Evolutionary conservation across 2,329 filamentous ascomycete species (phyloP), one percentile per base, ranked within the genome.

Genomic region (Fusarium sp.): DNA sequence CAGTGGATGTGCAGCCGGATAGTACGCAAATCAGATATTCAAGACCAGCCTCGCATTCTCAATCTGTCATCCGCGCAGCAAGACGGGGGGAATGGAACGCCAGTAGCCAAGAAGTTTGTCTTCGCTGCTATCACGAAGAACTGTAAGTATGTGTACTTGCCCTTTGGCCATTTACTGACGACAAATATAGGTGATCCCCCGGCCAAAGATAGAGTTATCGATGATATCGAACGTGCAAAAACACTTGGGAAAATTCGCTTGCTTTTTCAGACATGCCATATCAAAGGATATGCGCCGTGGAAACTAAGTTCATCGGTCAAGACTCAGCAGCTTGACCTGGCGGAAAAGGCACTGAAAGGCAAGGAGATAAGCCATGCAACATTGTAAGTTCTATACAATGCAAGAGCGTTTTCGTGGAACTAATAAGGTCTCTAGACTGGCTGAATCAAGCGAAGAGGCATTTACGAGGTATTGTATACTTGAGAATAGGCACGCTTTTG

Each of bases 271-370:
- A 32, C 60, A 26, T 30, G 6, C 7, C 8, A 7, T 2, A 8
- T 2, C 2, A 1, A 17, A 12, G 8, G 15, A 7, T 6, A 3
- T 3, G 0, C 1, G 14, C 7, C 2, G 14, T 3, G 0, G 8
- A 14, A 24, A 30, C 14, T 20, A n/a, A 2, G 2, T 15, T 1
- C 6, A 6, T 4, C 7, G 10, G 8, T 10, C 12, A 15, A 4
- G 17, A 24, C 2, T 2, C 50, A 11, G 51, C 6, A 39, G 1
- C 7, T 59, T 0, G 5, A 51, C 2, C 3, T 71, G 4, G 45
- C 64, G 4, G 74, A 76, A 17, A 74, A 75, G 23, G 50, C 65
- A 3, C 30, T 74, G 62, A 76, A 76, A 46, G 73, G 74, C 5
- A 74, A 28, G 23, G 69, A 59, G n/a, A 34, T 74, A 12, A 68